phyloP scores from a whole-genome alignment of 352 stramenopile species.

The Phytophthora kernoviae region DNA sequence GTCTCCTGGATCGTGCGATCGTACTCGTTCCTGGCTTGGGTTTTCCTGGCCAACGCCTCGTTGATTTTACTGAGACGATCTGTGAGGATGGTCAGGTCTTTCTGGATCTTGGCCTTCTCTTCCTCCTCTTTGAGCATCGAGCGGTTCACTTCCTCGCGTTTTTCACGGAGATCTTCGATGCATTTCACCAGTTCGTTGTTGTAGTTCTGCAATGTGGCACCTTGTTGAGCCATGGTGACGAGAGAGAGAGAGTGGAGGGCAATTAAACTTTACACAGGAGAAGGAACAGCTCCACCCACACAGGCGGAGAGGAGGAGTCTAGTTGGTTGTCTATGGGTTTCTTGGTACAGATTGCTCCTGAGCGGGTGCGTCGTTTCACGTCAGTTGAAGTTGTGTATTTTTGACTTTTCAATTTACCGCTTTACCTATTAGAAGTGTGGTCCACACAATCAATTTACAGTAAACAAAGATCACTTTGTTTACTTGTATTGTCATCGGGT shows the following conservation, averaged over 20 bases:
- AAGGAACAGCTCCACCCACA: too few species aligned
- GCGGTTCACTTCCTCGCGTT: slow-evolving; percentile 91
- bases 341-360: too few species aligned
- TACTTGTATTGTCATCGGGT: too few species aligned
- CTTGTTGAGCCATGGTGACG: slow-evolving; percentile 85
- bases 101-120: slow-evolving; percentile 95
- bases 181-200: slow-evolving; percentile 97
- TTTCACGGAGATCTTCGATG: slow-evolving; percentile 94
- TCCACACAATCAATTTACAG: too few species aligned
- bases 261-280: not conserved
- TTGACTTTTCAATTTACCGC: too few species aligned
- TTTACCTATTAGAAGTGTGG: too few species aligned
- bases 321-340: too few species aligned
- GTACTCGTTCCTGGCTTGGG: slow-evolving; percentile 92
- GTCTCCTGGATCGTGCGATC: slow-evolving; percentile 95
- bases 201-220: slow-evolving; percentile 94
- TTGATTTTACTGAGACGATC: slow-evolving; percentile 93
- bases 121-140: slow-evolving; percentile 95
- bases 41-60: slow-evolving; percentile 89
- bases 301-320: too few species aligned
- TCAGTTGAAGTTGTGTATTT: too few species aligned
- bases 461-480: too few species aligned
- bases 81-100: slow-evolving; percentile 92
- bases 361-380: too few species aligned
- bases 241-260: slow-evolving; percentile 6